Base-by-base conservation (phyloP, 495 filamentous ascomycete species). In the Articulospora tetracladia region DNA sequence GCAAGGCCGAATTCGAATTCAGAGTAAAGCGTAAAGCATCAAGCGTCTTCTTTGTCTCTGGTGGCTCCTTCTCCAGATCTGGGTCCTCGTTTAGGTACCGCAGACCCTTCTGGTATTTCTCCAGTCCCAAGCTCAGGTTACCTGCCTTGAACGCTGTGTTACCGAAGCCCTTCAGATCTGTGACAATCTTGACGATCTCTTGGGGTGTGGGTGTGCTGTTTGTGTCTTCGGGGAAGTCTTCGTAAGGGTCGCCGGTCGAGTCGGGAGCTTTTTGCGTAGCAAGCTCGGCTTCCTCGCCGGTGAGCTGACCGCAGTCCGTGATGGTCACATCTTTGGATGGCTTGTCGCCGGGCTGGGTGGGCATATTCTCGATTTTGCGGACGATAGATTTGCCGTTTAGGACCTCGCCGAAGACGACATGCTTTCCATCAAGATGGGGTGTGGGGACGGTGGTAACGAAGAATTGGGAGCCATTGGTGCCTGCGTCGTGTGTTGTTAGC, bases 381-480 rank as follows among this genome's bases (percentile, higher is more conserved):
- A 98, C 83, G 24, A 97, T 78, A 54, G 89, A 92, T 77, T 97
- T 98, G 64, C 95, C 95, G 34, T 84, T 87, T 64, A 97, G 79
- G 46, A 99, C 93, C 75, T 98, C 88, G 62, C 94, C 94, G 74
- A 98, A 99, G 58, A 99, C 94, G 58, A 99, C 94, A 76, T 99
- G 94, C 78, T 98, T 99, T 68, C 85, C 83, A 71, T 99, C 92
- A 13, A 99, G 83, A 73, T 98, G 94, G 26, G 93, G 92, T 1
- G 94, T 99, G 10, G 83, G 79, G 48, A 96, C 90, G 23, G 95
- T 98, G 32, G 94, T 99, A 60, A 98, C 76, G 80, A 99, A 99
- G 84, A 99, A 99, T 72, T 99, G 94, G 46, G 87, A 92, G 62
- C 94, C 94, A 72, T 99, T 99, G 74, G 94, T 98, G 58, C 81